Evolutionary conservation across 2,329 filamentous ascomycete species (phyloP).

Genomic region (Penicillium sp.): DNA sequence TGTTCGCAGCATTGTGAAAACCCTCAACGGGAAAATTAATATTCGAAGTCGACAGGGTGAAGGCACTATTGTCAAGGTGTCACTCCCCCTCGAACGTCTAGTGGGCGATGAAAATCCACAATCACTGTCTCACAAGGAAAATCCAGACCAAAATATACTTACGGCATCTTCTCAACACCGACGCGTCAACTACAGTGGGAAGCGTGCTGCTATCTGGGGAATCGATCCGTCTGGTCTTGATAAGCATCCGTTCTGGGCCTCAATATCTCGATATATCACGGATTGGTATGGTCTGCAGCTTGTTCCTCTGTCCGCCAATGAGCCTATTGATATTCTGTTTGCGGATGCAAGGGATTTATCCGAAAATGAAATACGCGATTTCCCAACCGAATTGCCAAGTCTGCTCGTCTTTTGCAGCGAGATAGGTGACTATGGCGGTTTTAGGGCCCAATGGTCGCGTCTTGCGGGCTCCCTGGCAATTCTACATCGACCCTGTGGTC

Average conservation of each 20-base stretch:
- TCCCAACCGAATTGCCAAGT: not conserved
- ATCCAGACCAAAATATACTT: not conserved
- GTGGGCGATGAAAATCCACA: constrained; percentile 7
- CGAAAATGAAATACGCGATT: not conserved
- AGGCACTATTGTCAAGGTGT: constrained; percentile 9
- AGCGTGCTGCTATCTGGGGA: constrained; percentile 6
- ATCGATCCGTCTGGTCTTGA: not conserved
- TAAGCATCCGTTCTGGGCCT: constrained; percentile 21
- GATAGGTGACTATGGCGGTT: not conserved
- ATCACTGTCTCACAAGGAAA: not conserved
- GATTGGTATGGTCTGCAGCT: constrained; percentile 36
- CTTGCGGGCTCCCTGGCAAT: not conserved
- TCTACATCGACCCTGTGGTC: constrained; percentile 34
- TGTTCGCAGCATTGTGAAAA: constrained; percentile 43
- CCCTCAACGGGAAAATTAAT: constrained; percentile 9
- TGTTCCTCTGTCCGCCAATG: constrained; percentile 23
- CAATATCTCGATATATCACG: constrained; percentile 28
- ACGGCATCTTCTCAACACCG: not conserved
- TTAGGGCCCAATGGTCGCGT: not conserved
- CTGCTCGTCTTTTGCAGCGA: not conserved
- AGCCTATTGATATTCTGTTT: constrained; percentile 5
- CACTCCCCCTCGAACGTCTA: constrained; percentile 4
- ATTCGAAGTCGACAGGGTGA: constrained; percentile 9
- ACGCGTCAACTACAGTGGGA: not conserved
- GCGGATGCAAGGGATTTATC: not conserved